Evolutionary conservation across 202 grass and related monocot species (phyloP).

Genomic region (Miscanthus sacchariflorus): DNA sequence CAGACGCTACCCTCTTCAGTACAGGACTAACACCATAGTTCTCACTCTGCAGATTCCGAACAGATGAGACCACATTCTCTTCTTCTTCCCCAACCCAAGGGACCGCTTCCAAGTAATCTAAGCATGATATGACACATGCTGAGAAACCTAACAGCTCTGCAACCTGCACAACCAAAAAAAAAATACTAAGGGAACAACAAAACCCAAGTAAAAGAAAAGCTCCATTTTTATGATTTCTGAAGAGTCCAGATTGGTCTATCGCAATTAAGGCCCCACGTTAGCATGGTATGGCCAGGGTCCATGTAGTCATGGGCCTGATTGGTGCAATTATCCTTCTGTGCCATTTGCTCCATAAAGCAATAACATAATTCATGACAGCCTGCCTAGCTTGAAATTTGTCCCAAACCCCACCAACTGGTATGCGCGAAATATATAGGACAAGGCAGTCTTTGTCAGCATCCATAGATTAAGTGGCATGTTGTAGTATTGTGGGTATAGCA

Average conservation of each 20-base stretch:
- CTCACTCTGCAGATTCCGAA: conserved; percentile 67
- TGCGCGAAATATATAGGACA: conserved; percentile 42
- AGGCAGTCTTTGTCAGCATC: conserved; percentile 41
- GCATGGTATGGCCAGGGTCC: conserved; percentile 34
- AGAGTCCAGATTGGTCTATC: conserved; percentile 30
- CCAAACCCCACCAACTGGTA: conserved; percentile 34
- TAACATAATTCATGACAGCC: conserved; percentile 36
- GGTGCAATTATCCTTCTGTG: conserved; percentile 30
- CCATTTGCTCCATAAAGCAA: conserved; percentile 40
- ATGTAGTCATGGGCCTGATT: conserved; percentile 49
- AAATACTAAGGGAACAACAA: conserved; percentile 30
- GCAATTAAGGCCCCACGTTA: conserved; percentile 30
- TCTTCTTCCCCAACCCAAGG: conserved; percentile 97
- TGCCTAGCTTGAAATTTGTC: conserved; percentile 45
- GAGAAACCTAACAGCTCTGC: conserved; percentile 81
- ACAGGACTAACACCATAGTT: conserved; percentile 70
- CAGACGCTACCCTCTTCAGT: conserved; percentile 86
- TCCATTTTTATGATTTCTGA: conserved; percentile 27
- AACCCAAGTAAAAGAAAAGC: conserved; percentile 38
- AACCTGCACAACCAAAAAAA: conserved; percentile 60
- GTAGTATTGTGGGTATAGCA: conserved; percentile 36
- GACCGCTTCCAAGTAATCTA: conserved; percentile 86
- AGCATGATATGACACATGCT: conserved; percentile 75
- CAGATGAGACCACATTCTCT: conserved; percentile 76
- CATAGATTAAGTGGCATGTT: conserved; percentile 42